Base-by-base conservation (phyloP, 352 stramenopile species). In the Pythium monospermum region DNA sequence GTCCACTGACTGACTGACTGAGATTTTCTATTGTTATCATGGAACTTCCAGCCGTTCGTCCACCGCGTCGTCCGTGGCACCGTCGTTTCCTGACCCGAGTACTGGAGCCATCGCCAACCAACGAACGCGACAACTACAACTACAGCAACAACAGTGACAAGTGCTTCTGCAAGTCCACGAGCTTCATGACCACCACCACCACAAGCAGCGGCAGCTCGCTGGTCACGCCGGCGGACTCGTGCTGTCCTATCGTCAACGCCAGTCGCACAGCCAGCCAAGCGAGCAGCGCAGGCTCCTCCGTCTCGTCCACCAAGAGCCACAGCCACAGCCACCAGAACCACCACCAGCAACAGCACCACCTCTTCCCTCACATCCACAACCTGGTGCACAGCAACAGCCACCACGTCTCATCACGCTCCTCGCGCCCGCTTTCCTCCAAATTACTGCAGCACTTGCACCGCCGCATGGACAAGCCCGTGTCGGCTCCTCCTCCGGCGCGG, bases 21-120 rank as follows among this genome's bases (percentile, higher is more conserved):
- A 18, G 5, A 22, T 6, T 48, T 15, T 47, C 40, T 47, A 6
- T 33, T 23, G 11, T 43, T 12, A 38, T 33, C n/a, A 67, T 67
- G 59, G 59, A 67, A 53, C 47, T 67, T 16, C 59, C 59, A 46
- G 59, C 59, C 15, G 59, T 61, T 37, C 59, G 59, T 28, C 52
- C 59, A 11, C 59, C 59, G 35, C 59, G 59, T 49, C 52, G 49
- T 31, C 55, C 59, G 37, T 67, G 52, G 59, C 36, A 38, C 15
- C 59, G 52, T 22, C 46, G 47, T 42, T 39, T 58, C 46, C 48
- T 61, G 23, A 57, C 45, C 28, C 46, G 55, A 30, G 44, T 60
- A 39, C 30, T 59, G 30, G 12, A 36, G 5, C 44, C 40, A 49
- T 25, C 13, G 6, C 27, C 18, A n/a, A 15, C 4, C 5, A 30